Percentiles rank a stretch among this genome's conserved stretches.
Conservation (phyloP, 1,284 basidiomycete species). For the Coniferiporia sulphurascens region DNA sequence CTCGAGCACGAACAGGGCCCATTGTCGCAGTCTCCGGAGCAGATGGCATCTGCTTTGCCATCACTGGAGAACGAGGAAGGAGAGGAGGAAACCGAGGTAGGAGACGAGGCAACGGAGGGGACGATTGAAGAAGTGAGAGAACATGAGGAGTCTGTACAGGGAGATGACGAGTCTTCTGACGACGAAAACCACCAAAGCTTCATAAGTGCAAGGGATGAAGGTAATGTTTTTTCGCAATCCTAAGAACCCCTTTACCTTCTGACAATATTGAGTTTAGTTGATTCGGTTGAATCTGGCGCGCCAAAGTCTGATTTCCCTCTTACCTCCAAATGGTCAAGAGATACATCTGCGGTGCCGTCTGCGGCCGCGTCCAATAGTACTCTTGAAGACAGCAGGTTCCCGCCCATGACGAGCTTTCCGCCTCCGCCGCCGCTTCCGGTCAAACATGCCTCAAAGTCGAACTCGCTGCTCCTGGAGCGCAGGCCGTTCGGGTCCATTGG, state of each 20-base stretch:
- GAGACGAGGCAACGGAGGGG: too few species aligned
- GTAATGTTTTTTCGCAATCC: background rate
- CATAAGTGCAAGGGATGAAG: background rate
- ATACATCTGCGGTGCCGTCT: slow-evolving; percentile 3
- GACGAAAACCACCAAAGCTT: background rate
- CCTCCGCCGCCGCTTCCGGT: slow-evolving; percentile 7
- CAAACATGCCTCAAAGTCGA: background rate
- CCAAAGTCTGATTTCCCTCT: background rate
- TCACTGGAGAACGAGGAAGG: background rate
- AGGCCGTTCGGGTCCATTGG: background rate
- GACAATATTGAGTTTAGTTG: background rate
- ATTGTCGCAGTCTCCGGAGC: background rate
- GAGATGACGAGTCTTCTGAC: background rate
- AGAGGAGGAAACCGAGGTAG: background rate
- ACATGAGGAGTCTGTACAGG: background rate
- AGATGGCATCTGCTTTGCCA: background rate
- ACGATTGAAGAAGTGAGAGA: background rate
- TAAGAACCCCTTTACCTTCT: background rate
- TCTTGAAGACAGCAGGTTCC: slow-evolving; percentile 1
- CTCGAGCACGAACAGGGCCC: too few species aligned
- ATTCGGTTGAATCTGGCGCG: background rate
- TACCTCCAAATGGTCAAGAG: slow-evolving; percentile 11
- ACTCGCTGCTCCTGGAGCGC: background rate
- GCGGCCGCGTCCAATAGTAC: background rate
- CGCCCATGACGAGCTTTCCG: slow-evolving; percentile 12